Evolutionary conservation across 495 filamentous ascomycete species (phyloP), one percentile per base, ranked within the genome.

Genomic region (Viridothelium virens): DNA sequence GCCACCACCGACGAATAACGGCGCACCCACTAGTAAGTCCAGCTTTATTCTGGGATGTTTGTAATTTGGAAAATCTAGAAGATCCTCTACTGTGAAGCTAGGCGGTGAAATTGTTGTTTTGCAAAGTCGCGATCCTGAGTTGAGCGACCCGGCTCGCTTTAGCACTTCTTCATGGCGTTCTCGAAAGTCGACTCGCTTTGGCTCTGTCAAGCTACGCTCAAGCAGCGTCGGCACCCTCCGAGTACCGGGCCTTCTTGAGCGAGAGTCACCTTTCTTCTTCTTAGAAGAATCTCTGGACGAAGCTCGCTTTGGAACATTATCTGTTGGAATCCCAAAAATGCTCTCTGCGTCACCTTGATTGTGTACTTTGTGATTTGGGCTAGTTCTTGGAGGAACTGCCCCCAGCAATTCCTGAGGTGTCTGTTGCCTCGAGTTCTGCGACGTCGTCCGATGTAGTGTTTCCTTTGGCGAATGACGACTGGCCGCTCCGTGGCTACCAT

Each of bases 1-100:
- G 18, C 77, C 72, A 16, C 76, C 76, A 34, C 77, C 77, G 10
- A 79, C 76, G 50, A 78, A 79, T 38, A 78, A 65, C 3, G 75
- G 70, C 25, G 76, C 77, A 11, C 69, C 67, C n/a, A 75, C 68
- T 38, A 75, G 74, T 46, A 79, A 63, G 6, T 77, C 75, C 9
- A 75, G 65, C 4, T 67, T 65, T 7, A 79, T 67, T 44, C 75
- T 72, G 11, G 75, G 75, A 66, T 79, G 75, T 31, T 71, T 73
- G 63, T 73, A 72, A 3, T 66, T 69, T 7, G 77, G 75, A 44
- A 70, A 73, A 25, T 75, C 74, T 56, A 77, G 56, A 9, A 79
- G 69, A 56, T 79, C 77, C n/a, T 59, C 53, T 3, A 59, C 53
- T 9, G 53, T 34, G 14, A 59, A 59, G 31, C 53, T 36, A 5